phyloP scores from a whole-genome alignment of 2,329 filamentous ascomycete species.

The Pseudocercospora fijiensis region DNA sequence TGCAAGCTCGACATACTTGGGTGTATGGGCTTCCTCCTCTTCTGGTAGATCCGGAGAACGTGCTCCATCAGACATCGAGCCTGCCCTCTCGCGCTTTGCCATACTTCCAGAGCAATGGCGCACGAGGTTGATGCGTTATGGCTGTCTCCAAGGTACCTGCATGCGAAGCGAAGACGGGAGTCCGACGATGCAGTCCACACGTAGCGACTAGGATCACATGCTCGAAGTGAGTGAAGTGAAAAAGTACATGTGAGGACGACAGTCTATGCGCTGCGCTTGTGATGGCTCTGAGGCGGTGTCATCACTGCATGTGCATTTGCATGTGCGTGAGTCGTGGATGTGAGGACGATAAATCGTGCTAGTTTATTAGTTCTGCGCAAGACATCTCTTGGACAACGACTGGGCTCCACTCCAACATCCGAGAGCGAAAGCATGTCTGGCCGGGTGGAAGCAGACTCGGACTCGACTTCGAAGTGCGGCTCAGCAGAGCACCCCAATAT shows the following conservation, averaged over 20 bases:
- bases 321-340: neutral
- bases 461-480: neutral
- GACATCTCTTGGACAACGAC: neutral
- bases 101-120: slow-evolving; percentile 4
- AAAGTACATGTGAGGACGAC: neutral
- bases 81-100: slow-evolving; percentile 16
- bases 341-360: too few relatives aligned
- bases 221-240: slow-evolving; percentile 4
- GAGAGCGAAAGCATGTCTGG: neutral
- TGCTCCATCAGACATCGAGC: slow-evolving; percentile 39
- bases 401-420: neutral
- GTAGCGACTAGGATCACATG: slow-evolving; percentile 3
- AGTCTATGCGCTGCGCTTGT: neutral
- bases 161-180: neutral
- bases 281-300: neutral
- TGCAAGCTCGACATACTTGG: slow-evolving; percentile 59
- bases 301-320: neutral
- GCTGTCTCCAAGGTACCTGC: neutral
- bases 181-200: neutral
- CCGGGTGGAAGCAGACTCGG: neutral
- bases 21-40: slow-evolving; percentile 24
- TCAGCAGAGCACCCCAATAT: neutral
- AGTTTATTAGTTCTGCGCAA: too few relatives aligned
- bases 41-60: slow-evolving; percentile 37
- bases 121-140: too few relatives aligned